Evolutionary conservation across 2,329 filamentous ascomycete species (phyloP), one percentile per base, ranked within the genome.

Genomic region (Calonectria montana): DNA sequence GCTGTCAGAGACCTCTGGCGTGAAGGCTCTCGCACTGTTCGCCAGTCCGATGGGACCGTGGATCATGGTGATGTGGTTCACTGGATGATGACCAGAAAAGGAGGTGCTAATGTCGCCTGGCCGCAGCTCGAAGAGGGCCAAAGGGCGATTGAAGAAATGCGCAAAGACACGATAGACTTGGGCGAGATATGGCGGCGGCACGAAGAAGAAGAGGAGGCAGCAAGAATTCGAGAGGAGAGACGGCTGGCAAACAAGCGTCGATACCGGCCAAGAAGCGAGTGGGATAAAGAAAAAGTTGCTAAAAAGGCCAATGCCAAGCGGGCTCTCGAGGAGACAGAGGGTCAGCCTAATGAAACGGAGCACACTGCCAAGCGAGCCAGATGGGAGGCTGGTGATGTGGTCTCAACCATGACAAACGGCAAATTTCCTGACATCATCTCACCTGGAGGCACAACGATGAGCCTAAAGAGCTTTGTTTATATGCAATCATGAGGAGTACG

Each of bases 171-270:
- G 2, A 55, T 80, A 37, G 73, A 80, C 41, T 15, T 71, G 2
- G 27, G 47, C n/a, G 65, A 63, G 25, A 71, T 80, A 21, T 31
- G 16, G 12, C 70, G 69, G 25, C 73, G 65, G 63, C 70, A 71
- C 3, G 57, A 71, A 25, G 73, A 77, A 63, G 74, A 71, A 43
- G 72, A 74, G 9, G 74, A 73, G 43, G 41, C 31, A 2, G 69
- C 48, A 27, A 65, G 69, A 15, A 50, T 70, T 27, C 76, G 71
- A 41, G 78, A 80, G 43, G 71, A 75, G 57, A 68, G 70, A 27
- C 74, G 75, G 12, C 62, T 71, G 37, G 76, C 74, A 21, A 79
- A 76, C 50, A 80, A 80, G 43, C 65, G 69, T n/a, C 74, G 73
- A 50, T 80, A 77, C 45, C 66, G 73, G 15, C 74, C 74, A n/a